A percentile compares a stretch with the other conserved stretches of the same genome.
phyloP scores from a whole-genome alignment of 306 rosid genomes.

The Lotus japonicus region DNA sequence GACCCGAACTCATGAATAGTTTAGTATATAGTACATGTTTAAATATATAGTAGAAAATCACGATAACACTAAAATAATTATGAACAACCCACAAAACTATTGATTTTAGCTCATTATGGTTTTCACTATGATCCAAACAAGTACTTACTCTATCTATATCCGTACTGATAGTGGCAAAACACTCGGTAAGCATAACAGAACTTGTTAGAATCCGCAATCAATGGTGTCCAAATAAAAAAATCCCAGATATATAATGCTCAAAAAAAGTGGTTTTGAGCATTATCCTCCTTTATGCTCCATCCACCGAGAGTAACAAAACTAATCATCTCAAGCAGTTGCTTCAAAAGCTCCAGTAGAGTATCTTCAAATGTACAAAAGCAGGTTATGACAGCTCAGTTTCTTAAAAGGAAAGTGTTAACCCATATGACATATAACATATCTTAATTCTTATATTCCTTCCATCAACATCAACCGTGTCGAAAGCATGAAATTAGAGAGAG shows the following conservation, averaged over 20 bases:
- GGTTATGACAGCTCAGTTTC: neutral
- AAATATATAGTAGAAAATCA: too few relatives aligned
- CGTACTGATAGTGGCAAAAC: neutral
- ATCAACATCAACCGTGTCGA: too few relatives aligned
- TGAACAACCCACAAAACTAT: too few relatives aligned
- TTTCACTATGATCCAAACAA: too few relatives aligned
- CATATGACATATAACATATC: neutral
- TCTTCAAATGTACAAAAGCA: neutral
- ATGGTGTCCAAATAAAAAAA: slow-evolving; percentile 18
- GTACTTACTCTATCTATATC: too few relatives aligned
- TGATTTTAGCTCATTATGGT: too few relatives aligned
- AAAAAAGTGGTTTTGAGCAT: slow-evolving; percentile 21
- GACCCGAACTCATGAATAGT: too few relatives aligned
- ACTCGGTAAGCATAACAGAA: neutral
- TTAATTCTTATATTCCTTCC: too few relatives aligned
- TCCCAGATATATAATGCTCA: neutral
- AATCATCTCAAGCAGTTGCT: slow-evolving; percentile 11
- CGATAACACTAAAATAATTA: too few relatives aligned
- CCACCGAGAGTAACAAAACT: slow-evolving; percentile 16
- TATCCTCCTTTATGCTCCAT: slow-evolving; percentile 29
- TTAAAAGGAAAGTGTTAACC: neutral
- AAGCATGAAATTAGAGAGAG: too few relatives aligned
- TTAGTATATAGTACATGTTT: too few relatives aligned
- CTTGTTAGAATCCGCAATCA: slow-evolving; percentile 15
- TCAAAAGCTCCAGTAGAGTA: neutral